phyloP scores from a whole-genome alignment of 2,329 filamentous ascomycete species.

The Fusarium newnesense region DNA sequence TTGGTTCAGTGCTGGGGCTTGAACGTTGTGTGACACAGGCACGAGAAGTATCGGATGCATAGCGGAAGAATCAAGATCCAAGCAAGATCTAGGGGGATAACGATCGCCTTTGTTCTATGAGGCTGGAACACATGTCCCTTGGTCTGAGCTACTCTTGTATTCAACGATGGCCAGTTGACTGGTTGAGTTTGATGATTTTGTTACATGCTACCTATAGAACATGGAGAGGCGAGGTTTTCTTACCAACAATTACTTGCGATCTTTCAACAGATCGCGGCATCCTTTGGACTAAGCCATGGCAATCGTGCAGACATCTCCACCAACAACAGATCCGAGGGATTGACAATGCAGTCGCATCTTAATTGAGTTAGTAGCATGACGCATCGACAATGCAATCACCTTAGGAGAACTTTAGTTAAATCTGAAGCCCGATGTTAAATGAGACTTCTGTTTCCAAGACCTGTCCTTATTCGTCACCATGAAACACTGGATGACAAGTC shows the following conservation, averaged over 20 bases:
- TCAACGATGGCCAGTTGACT: background rate
- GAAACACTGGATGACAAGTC: slow-evolving; percentile 8
- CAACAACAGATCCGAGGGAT: background rate
- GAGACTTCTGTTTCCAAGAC: background rate
- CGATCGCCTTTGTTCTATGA: slow-evolving; percentile 4
- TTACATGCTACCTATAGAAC: background rate
- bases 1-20: slow-evolving; percentile 19
- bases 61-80: slow-evolving; percentile 2
- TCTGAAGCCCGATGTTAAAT: background rate
- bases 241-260: background rate
- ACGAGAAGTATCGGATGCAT: background rate
- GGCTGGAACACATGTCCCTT: background rate
- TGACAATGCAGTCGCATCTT: background rate
- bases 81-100: slow-evolving; percentile 2
- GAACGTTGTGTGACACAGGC: slow-evolving; percentile 18
- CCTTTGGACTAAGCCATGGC: background rate
- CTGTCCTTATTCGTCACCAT: background rate
- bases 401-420: background rate
- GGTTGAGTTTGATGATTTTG: background rate
- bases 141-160: background rate
- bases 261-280: background rate
- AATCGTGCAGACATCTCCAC: background rate
- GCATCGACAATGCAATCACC: background rate
- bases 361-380: background rate
- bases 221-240: background rate